phyloP scores from a whole-genome alignment of 345 rosid genomes.

The Microcos paniculata region DNA sequence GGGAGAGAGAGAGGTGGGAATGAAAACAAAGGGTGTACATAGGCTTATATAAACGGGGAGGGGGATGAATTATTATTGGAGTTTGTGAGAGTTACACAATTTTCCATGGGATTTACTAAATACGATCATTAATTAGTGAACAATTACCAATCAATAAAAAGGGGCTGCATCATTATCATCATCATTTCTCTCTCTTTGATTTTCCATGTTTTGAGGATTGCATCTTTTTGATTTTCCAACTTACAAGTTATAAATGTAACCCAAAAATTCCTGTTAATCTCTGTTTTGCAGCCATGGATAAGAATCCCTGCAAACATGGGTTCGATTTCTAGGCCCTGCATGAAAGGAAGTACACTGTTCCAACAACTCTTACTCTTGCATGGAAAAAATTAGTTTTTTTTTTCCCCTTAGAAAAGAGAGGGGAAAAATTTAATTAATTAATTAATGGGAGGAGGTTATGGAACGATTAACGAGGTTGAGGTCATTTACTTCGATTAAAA shows the following conservation, averaged over 20 bases:
- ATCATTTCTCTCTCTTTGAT: not conserved
- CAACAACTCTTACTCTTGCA: not conserved
- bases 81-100: slow-evolving; percentile 16
- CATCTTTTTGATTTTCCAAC: not conserved
- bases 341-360: not conserved
- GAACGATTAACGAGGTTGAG: not conserved
- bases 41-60: not conserved
- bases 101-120: not conserved
- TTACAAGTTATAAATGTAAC: not conserved
- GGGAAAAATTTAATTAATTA: not conserved
- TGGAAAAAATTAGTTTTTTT: not conserved
- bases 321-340: not conserved
- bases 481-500: not conserved
- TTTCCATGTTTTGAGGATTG: not conserved
- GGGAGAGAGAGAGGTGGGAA: too few relatives aligned
- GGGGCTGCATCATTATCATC: slow-evolving; percentile 13
- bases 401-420: not conserved
- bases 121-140: slow-evolving; percentile 8
- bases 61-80: not conserved
- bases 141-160: slow-evolving; percentile 21
- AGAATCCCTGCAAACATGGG: not conserved
- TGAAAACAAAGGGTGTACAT: not conserved
- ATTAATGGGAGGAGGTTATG: not conserved
- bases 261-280: not conserved
- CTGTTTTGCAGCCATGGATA: not conserved